phyloP scores from a whole-genome alignment of 169 alveolate genomes.

The Ichthyophthirius multifiliis region DNA sequence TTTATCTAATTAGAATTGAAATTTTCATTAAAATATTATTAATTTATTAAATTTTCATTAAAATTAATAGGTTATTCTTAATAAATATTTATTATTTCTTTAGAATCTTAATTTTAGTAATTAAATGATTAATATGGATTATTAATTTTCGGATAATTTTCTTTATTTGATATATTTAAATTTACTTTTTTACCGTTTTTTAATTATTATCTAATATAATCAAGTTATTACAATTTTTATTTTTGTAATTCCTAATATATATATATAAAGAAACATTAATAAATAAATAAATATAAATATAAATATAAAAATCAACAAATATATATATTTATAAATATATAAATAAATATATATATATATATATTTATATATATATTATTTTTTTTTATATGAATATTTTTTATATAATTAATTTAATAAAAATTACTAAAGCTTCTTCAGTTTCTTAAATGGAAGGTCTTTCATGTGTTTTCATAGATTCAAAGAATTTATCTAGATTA shows the following conservation, averaged over 20 bases:
- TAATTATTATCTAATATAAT: too few relatives aligned
- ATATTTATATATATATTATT: too few relatives aligned
- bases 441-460: slow-evolving; percentile 1
- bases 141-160: not conserved
- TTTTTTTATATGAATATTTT: too few relatives aligned
- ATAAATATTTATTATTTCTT: not conserved
- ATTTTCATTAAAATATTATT: not conserved
- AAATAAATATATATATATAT: too few relatives aligned
- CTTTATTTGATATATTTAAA: too few relatives aligned
- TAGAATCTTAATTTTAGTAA: not conserved
- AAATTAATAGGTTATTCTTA: not conserved
- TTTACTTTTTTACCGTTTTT: too few relatives aligned
- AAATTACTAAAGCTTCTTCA: not conserved
- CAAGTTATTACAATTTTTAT: not conserved
- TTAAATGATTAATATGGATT: not conserved
- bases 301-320: not conserved
- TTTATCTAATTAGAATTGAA: not conserved
- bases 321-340: not conserved
- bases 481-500: not conserved
- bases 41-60: too few relatives aligned
- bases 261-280: not conserved
- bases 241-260: not conserved
- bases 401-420: not conserved
- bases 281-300: not conserved
- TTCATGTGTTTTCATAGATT: not conserved